Percentiles rank a stretch among this genome's conserved stretches.
These are phyloP conservation scores for Melaleuca quinquenervia DNA, from an alignment of 345 rosid genomes.

Conservation along the genomic window DNA sequence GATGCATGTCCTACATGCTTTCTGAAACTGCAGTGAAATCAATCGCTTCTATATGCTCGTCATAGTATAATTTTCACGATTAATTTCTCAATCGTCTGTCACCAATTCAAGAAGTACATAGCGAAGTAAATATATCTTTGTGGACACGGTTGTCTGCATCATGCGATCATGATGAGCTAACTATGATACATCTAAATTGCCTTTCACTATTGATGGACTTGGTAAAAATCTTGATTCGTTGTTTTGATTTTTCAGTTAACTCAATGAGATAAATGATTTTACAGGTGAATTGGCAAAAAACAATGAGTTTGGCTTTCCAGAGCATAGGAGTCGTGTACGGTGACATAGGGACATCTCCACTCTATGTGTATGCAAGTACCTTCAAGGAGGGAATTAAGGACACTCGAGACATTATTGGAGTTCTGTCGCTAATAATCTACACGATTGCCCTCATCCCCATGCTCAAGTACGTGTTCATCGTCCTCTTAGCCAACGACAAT, in stretches of 20 bases:
- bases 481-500: background rate
- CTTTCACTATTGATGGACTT: background rate
- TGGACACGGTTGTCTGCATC: background rate
- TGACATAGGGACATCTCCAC: constrained; percentile 1
- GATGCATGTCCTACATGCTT: no score
- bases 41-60: background rate
- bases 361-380: background rate
- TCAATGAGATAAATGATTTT: fast-evolving
- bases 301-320: constrained; percentile 3
- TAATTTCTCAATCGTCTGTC: background rate
- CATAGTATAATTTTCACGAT: background rate
- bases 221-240: background rate
- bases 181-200: no score
- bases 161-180: background rate
- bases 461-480: constrained; percentile 1
- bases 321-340: constrained; percentile 3
- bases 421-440: background rate
- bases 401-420: background rate
- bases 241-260: background rate
- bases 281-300: constrained; percentile 32
- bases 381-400: background rate
- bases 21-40: background rate
- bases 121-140: background rate
- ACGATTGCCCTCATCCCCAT: background rate
- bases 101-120: background rate